Base-by-base conservation (phyloP, 495 filamentous ascomycete species). In the Glarea lozoyensis region DNA sequence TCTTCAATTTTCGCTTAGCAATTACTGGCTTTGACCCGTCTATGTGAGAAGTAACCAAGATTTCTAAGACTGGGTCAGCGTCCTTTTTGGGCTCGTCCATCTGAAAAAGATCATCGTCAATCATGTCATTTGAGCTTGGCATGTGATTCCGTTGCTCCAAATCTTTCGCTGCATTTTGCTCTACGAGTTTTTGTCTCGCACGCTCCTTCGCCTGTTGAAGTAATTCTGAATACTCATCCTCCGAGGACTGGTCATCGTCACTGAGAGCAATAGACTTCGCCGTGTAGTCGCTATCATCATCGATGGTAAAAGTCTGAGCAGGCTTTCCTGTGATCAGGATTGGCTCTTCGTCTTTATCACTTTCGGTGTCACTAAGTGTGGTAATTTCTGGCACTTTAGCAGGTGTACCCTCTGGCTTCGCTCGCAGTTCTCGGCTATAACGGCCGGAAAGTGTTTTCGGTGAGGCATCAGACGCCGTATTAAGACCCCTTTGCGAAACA, bases 11-110 rank as follows among this genome's bases (percentile, higher is more conserved):
- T 17, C 82, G 76, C n/a, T 70, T 72, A 31, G 88, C 72, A 31
- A 88, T 67, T 24, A 92, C 52, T 1, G 80, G 68, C 22, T 66
- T 72, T 0, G 82, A 77, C 22, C 73, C 69, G 2, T 66, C 56
- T 19, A 92, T 72, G n/a, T 64, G 60, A 1, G 83, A 83, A 5
- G 74, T 74, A 38, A 90, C 79, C n/a, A 92, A 66, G 37, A 93
- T 79, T 35, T 78, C 62, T 10, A 89, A 68, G n/a, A 72, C 54
- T 2, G 74, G 65, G 34, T 69, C 64, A 19, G 13, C n/a, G 40
- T 49, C n/a, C 60, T 12, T 11, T 25, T n/a, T 16, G 10, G 25
- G 19, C 40, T 36, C 29, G 25, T 38, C 37, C 33, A 20, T 16
- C 13, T 48, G 30, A 48, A 52, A 40, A 40, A 58, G 52, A 51